phyloP scores from a whole-genome alignment of 75 land plant genomes.

The Cupressus sempervirens region DNA sequence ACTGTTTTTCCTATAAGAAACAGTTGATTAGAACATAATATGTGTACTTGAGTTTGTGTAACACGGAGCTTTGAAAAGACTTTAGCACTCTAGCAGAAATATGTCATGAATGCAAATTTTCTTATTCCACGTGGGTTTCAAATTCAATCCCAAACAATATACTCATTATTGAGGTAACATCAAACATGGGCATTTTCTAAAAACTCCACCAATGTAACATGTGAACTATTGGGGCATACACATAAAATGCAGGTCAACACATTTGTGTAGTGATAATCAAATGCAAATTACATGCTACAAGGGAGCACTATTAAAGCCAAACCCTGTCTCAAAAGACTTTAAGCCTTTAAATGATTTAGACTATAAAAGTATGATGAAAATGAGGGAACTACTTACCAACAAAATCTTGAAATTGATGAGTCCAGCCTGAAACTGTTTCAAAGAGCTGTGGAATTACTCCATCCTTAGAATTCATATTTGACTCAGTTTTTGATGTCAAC shows the following conservation, averaged over 20 bases:
- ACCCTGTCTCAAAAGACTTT: neutral
- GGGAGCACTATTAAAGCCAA: neutral
- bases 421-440: constrained; percentile 5
- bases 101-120: neutral
- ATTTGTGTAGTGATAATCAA: neutral
- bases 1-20: neutral
- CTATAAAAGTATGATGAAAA: neutral
- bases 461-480: neutral
- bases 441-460: constrained; percentile 3
- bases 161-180: neutral
- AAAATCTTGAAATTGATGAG: constrained; percentile 5
- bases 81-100: neutral
- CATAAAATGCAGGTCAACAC: neutral
- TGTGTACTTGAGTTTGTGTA: neutral
- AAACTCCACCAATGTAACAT: neutral
- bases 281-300: neutral
- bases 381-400: neutral
- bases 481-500: constrained; percentile 3
- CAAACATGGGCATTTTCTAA: neutral
- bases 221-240: neutral
- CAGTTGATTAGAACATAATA: neutral
- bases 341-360: neutral
- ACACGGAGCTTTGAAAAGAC: neutral
- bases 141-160: neutral
- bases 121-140: neutral